Evolutionary conservation across 2,329 filamentous ascomycete species (phyloP).

Genomic region (Monosporascus sp.): DNA sequence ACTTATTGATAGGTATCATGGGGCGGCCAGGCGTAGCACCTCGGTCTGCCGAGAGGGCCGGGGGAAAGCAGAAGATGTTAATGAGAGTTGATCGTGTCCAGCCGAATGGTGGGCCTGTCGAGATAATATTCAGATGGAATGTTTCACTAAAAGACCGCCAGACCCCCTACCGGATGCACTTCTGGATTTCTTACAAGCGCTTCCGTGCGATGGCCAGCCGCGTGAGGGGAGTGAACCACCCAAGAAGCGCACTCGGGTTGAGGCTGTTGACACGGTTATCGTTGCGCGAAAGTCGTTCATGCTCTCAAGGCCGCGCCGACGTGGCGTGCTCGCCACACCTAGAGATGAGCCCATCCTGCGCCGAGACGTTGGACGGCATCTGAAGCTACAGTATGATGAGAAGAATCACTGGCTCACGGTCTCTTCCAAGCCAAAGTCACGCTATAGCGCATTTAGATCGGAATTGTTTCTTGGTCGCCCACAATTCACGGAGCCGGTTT

Average conservation of each 20-base stretch:
- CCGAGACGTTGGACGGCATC: constrained; percentile 9
- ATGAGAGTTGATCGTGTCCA: background rate
- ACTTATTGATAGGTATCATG: background rate
- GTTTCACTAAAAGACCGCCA: background rate
- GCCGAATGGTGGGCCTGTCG: background rate
- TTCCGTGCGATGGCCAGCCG: background rate
- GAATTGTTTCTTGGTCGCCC: constrained; percentile 5
- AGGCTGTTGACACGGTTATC: constrained; percentile 13
- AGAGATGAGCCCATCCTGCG: constrained; percentile 2
- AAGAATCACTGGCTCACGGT: constrained; percentile 4
- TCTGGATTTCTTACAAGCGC: constrained; percentile 2
- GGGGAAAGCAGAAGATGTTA: background rate
- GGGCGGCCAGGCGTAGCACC: background rate
- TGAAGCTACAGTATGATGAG: constrained; percentile 10
- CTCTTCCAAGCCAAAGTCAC: constrained; percentile 5
- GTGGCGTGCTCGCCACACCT: background rate
- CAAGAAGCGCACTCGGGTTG: constrained; percentile 16
- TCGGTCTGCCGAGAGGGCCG: background rate
- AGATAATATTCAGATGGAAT: background rate
- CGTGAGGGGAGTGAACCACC: constrained; percentile 6
- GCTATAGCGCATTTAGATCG: constrained; percentile 8
- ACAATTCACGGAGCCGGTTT: constrained; percentile 4
- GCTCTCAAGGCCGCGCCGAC: constrained; percentile 9
- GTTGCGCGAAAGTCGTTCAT: constrained; percentile 14
- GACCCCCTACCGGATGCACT: constrained; percentile 1